These are phyloP conservation scores for Nemania sp. DNA, from an alignment of 2,329 filamentous ascomycete species.

Conservation along the genomic window DNA sequence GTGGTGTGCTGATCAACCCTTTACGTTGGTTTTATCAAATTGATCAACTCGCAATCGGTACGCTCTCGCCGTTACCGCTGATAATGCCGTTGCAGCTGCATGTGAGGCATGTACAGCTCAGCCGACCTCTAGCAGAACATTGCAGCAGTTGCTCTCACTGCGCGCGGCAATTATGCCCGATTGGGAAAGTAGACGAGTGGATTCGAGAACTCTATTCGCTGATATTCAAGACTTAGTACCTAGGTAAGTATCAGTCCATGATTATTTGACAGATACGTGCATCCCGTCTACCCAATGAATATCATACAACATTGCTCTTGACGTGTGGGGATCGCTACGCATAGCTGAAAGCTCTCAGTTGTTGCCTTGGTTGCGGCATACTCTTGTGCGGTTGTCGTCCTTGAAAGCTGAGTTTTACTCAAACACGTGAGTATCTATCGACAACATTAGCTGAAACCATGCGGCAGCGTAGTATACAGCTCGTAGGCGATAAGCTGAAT, in stretches of 20 bases:
- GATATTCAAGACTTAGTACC: neutral
- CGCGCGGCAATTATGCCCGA: too few species aligned
- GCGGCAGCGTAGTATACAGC: neutral
- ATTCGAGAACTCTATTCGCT: neutral
- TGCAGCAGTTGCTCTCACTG: neutral
- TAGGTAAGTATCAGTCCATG: neutral
- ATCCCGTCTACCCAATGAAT: too few species aligned
- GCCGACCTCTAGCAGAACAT: neutral
- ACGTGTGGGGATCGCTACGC: too few species aligned
- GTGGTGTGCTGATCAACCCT: too few species aligned
- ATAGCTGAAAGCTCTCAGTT: too few species aligned
- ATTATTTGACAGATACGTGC: too few species aligned
- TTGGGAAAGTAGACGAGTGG: neutral
- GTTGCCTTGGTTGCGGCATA: too few species aligned
- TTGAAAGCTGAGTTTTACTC: neutral
- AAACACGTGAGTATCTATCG: neutral
- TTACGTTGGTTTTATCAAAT: too few species aligned
- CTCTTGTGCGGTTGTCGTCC: too few species aligned
- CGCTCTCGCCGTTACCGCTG: too few species aligned
- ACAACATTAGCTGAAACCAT: neutral
- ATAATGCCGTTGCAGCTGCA: neutral
- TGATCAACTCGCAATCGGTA: too few species aligned
- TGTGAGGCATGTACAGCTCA: neutral
- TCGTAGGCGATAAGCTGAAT: neutral
- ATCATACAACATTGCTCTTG: too few species aligned